Base-by-base conservation (phyloP, 495 filamentous ascomycete species). In the Penicillium daleae region DNA sequence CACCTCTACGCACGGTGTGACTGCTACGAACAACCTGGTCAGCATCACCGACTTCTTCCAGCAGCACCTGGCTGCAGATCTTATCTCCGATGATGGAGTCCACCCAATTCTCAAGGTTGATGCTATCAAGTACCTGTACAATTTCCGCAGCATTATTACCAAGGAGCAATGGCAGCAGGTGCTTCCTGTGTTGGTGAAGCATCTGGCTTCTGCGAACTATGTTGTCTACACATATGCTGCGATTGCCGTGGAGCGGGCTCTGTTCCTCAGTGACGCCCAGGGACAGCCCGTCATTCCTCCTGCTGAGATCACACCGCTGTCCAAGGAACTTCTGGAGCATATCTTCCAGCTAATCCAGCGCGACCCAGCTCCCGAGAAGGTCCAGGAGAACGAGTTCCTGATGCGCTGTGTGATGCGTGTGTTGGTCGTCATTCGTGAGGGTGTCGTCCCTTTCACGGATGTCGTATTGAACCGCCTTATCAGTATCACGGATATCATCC, bases 331-430 rank as follows among this genome's bases (percentile, higher is more conserved):
- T 15, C 77, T 98, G 32, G 83, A 92, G 61, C 95, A 98, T 68
- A 85, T 98, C n/a, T 98, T 99, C 80, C 85, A 84, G 46, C 80
- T 99, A 17, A 92, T 99, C 59, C 87, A 94, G 64, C 89, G 87
- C 61, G 87, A 96, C 63, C 77, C 81, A 0, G 87, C 88, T 10
- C 89, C 96, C 22, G 86, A 94, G 65, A 98, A 97, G 82, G 87
- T 98, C 60, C 95, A 98, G 72, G 96, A 99, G 76, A 98, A 99
- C 70, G 96, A 99, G 72, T 99, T 97, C 73, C 76, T 99, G 63
- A 97, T 99, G 93, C 89, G 90, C 57, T 98, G 96, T 74, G 90
- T 97, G 29, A 99, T 99, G 96, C 85, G 96, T 56, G 92, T 98
- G 9, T 80, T 99, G 60, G 91, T 98, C 62, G 92, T 97, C 59